phyloP scores from a whole-genome alignment of 1,284 basidiomycete species.

The Melanopsichium pennsylvanicum region DNA sequence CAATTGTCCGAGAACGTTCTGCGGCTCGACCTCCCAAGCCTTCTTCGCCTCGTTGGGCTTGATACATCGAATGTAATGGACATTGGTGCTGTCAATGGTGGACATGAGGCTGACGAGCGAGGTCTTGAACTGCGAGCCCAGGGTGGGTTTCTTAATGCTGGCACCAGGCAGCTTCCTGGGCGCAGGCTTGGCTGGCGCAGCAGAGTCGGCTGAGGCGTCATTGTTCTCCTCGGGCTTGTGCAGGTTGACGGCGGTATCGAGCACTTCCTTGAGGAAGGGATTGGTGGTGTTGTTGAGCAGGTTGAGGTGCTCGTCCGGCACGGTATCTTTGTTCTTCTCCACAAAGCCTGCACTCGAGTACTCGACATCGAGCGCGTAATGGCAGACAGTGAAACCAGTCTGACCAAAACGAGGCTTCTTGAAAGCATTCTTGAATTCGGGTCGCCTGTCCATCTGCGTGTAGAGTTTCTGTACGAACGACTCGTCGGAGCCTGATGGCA shows the following conservation, averaged over 20 bases:
- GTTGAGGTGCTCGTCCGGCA: constrained; percentile 95
- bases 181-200: constrained; percentile 33
- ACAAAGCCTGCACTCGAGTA: constrained; percentile 98
- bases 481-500: constrained; percentile 90
- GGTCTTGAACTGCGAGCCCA: constrained; percentile 97
- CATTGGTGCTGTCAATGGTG: constrained; percentile 95
- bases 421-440: constrained; percentile 87
- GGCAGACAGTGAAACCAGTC: constrained; percentile 95
- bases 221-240: constrained; percentile 45
- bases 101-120: constrained; percentile 95
- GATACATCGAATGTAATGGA: constrained; percentile 99
- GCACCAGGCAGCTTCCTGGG: constrained; percentile 69
- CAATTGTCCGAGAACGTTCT: constrained; percentile 93
- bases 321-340: constrained; percentile 98
- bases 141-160: constrained; percentile 85
- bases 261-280: constrained; percentile 89
- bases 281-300: constrained; percentile 87
- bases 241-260: constrained; percentile 70
- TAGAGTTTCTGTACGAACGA: constrained; percentile 95
- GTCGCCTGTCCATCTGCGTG: constrained; percentile 79
- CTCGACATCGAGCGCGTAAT: constrained; percentile 97
- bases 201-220: constrained; percentile 15
- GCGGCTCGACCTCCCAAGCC: constrained; percentile 95
- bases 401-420: constrained; percentile 98
- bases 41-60: constrained; percentile 97